Percentiles rank a stretch among this genome's conserved stretches.
Evolutionary conservation across 129 eudicot species (phyloP).

Genomic region (Rutidosis leptorrhynchoides): DNA sequence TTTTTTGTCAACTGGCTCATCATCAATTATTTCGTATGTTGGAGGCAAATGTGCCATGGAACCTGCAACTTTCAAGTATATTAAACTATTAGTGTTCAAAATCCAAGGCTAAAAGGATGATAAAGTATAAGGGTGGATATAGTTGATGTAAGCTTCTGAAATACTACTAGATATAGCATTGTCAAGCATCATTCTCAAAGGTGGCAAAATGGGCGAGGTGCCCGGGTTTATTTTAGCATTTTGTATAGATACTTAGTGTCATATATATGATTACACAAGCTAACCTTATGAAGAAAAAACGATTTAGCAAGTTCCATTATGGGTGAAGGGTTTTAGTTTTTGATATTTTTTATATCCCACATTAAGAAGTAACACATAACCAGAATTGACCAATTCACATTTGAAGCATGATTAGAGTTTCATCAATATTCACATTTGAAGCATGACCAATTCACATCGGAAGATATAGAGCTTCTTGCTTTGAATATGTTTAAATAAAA

Average conservation of each 20-base stretch:
- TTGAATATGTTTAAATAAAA: no score
- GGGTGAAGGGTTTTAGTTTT: neutral
- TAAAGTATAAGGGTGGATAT: neutral
- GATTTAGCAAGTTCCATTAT: no score
- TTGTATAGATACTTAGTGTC: neutral
- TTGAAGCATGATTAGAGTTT: no score
- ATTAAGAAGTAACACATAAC: neutral
- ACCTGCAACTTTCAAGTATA: conserved; percentile 32
- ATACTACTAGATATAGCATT: neutral
- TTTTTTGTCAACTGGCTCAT: conserved; percentile 28
- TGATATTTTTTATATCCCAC: neutral
- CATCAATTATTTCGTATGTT: conserved; percentile 23
- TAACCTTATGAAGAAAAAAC: no score
- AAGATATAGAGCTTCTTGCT: no score
- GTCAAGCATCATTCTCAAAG: neutral
- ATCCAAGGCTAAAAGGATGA: neutral
- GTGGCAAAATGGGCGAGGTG: neutral
- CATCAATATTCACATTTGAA: no score
- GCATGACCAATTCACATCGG: no score
- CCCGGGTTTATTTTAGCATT: neutral
- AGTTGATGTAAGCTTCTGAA: neutral
- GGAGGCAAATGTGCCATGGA: conserved; percentile 30
- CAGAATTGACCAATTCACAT: neutral
- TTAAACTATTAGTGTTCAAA: neutral
- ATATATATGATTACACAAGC: neutral